These are phyloP conservation scores for Ambispora gerdemannii DNA, from an alignment of 192 early-diverging fungal genomes.

Conservation along the genomic window DNA sequence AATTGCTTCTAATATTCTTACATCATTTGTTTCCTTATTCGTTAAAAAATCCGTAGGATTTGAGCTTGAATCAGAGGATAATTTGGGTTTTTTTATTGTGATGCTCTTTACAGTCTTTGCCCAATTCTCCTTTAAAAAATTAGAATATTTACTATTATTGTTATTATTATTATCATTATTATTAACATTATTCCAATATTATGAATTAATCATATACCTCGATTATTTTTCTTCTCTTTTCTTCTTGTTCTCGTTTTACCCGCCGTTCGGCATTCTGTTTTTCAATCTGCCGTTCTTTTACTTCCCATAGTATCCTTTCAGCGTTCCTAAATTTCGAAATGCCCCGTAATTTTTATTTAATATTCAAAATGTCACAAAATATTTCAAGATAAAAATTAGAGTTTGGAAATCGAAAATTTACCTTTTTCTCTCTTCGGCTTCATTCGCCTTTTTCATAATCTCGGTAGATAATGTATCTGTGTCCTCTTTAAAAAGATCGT, in stretches of 20 bases:
- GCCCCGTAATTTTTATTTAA: not conserved
- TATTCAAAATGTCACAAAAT: not conserved
- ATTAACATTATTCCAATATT: not conserved
- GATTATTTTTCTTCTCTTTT: constrained; percentile 29
- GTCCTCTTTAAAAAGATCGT: not conserved
- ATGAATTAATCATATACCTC: constrained; percentile 12
- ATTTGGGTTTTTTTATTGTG: not conserved
- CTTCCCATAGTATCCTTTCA: constrained; percentile 32
- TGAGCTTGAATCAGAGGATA: not conserved
- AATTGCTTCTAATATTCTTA: too few relatives aligned
- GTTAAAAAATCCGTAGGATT: too few relatives aligned
- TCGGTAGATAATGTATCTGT: not conserved
- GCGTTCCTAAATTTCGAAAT: constrained; percentile 9
- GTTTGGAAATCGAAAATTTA: not conserved
- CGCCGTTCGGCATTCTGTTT: constrained; percentile 25
- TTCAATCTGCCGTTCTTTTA: constrained; percentile 25
- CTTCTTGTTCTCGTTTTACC: constrained; percentile 22
- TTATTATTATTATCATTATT: not conserved
- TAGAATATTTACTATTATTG: not conserved
- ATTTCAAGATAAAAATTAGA: not conserved
- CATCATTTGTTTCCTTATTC: too few relatives aligned
- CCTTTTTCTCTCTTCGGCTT: constrained; percentile 25
- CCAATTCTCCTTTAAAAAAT: constrained; percentile 31
- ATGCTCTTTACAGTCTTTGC: constrained; percentile 31
- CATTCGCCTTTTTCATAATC: not conserved